These are phyloP conservation scores for Przewalskia tangutica DNA, from an alignment of 257 asterid species.

Conservation along the genomic window DNA sequence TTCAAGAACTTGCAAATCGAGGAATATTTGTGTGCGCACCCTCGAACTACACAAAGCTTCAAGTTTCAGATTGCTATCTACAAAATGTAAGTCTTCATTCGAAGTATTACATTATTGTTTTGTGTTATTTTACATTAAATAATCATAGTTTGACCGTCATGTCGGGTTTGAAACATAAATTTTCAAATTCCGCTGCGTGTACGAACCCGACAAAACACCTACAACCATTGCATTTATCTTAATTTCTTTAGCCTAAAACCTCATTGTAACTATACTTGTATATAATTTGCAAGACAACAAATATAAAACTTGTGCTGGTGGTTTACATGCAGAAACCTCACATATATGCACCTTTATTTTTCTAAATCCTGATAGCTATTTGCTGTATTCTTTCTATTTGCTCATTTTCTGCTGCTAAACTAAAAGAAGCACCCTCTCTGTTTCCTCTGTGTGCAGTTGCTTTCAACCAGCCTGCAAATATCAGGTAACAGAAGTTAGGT, in stretches of 20 bases:
- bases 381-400: not conserved
- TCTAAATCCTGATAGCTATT: not conserved
- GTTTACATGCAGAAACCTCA: not conserved
- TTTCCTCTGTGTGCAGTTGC: not conserved
- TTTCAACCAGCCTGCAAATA: slow-evolving; percentile 6
- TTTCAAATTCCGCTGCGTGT: no score
- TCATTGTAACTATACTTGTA: not conserved
- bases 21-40: no score
- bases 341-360: not conserved
- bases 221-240: no score
- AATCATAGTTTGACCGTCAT: no score
- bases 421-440: slow-evolving; percentile 8
- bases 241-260: not conserved
- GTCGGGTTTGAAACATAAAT: no score
- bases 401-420: not conserved
- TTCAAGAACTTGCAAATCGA: no score
- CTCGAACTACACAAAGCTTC: no score
- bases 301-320: not conserved
- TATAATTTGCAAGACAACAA: not conserved
- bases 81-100: no score
- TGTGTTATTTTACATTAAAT: no score
- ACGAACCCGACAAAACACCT: no score
- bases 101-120: no score
- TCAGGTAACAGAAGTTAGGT: not conserved
- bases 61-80: no score